A percentile compares a stretch with the other conserved stretches of the same genome.
Conservation (phyloP, 495 filamentous ascomycete genomes). For the Aspergillus wentii region DNA sequence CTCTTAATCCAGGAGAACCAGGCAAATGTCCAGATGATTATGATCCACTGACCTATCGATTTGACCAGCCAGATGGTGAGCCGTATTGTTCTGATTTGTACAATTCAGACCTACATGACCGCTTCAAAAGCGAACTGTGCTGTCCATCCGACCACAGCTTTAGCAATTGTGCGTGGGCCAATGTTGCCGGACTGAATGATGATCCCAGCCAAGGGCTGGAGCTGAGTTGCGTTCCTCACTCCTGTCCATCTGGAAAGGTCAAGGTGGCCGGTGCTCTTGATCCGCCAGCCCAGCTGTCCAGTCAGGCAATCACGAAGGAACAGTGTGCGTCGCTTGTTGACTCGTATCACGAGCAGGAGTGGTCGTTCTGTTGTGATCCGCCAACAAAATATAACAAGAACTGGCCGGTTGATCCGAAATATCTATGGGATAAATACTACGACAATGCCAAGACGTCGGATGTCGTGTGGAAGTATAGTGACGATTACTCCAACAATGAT, state of each 20-base stretch:
- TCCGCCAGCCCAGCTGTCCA: no score
- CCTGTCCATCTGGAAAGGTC: slow-evolving; percentile 1
- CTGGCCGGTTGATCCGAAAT: slow-evolving; percentile 27
- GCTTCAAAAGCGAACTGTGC: slow-evolving; percentile 11
- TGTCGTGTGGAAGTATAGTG: slow-evolving; percentile 8
- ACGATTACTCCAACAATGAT: slow-evolving; percentile 5
- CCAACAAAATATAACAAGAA: slow-evolving; percentile 17
- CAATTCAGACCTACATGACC: slow-evolving; percentile 3
- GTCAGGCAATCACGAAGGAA: no score
- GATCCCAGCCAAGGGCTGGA: not conserved
- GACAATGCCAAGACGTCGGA: slow-evolving; percentile 9
- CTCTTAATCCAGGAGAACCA: no score
- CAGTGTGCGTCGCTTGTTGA: no score
- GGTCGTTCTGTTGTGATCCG: no score
- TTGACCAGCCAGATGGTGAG: slow-evolving; percentile 7
- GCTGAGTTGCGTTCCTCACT: not conserved
- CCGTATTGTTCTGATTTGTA: slow-evolving; percentile 11
- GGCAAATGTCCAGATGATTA: not conserved
- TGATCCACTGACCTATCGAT: slow-evolving; percentile 7
- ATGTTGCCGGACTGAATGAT: not conserved
- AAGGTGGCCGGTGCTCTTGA: slow-evolving; percentile 7
- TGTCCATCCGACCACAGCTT: slow-evolving; percentile 8
- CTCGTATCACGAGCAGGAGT: no score
- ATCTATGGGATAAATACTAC: slow-evolving; percentile 19
- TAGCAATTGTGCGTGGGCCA: slow-evolving; percentile 11